Conservation (phyloP, 1,284 basidiomycete species). For the Boletus hoseneyae region DNA sequence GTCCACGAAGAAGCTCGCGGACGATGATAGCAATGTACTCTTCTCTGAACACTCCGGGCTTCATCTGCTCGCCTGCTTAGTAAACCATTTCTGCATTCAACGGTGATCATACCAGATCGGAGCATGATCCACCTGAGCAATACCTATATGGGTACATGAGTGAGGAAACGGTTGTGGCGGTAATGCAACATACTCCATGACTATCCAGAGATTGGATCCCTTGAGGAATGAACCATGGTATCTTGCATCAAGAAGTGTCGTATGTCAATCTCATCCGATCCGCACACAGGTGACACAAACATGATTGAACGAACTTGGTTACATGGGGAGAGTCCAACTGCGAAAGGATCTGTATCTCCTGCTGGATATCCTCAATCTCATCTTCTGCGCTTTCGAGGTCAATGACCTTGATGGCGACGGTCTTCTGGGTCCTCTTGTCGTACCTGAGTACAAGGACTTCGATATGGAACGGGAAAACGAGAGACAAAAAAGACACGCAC, state of each 20-base stretch:
- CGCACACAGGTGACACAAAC: slow-evolving; percentile 20
- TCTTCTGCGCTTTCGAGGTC: slow-evolving; percentile 98
- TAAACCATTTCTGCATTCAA: slow-evolving; percentile 10
- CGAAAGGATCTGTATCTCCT: slow-evolving; percentile 98
- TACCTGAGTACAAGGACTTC: slow-evolving; percentile 49
- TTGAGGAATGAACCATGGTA: slow-evolving; percentile 97
- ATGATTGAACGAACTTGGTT: slow-evolving; percentile 69
- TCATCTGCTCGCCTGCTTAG: slow-evolving; percentile 67
- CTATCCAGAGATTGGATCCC: slow-evolving; percentile 95
- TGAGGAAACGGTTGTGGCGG: background rate
- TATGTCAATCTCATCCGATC: slow-evolving; percentile 30
- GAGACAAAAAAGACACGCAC: slow-evolving; percentile 40
- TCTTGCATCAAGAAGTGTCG: slow-evolving; percentile 41
- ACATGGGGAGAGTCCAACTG: slow-evolving; percentile 95
- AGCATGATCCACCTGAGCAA: slow-evolving; percentile 83
- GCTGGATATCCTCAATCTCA: slow-evolving; percentile 99
- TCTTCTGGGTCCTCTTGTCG: slow-evolving; percentile 88
- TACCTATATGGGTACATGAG: slow-evolving; percentile 48
- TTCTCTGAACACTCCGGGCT: slow-evolving; percentile 94
- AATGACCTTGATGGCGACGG: slow-evolving; percentile 98
- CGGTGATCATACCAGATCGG: slow-evolving; percentile 61
- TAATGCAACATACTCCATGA: slow-evolving; percentile 82
- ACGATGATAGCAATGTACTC: slow-evolving; percentile 98
- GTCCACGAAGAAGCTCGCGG: slow-evolving; percentile 85
- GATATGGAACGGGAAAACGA: background rate